Base-by-base conservation (phyloP, 768 basidiomycete genomes). In the Pluteus cervinus region DNA sequence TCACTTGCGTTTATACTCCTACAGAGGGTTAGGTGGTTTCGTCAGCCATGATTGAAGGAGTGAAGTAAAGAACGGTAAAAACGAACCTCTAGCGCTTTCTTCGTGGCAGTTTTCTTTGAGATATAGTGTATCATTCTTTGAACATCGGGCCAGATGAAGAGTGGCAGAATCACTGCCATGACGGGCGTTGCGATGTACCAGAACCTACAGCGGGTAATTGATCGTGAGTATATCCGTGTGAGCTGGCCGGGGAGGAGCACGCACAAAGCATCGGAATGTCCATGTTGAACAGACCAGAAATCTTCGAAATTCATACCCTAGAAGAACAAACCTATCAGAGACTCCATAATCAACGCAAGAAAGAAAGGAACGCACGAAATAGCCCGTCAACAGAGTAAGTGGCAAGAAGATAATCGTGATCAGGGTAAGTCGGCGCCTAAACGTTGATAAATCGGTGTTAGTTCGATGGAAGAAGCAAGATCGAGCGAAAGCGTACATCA, bases 361-460 rank as follows among this genome's bases (percentile, higher is more conserved):
- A 25, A 24, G 24, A n/a, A 14, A n/a, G 18, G 33, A 39, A 52
- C 52, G 35, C 46, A 66, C 56, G 48, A 84, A 83, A 56, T 81
- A 84, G 33, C 81, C 79, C 14, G 80, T 83, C 14, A 84, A 66
- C 7, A 83, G 61, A 3, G 81, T 82, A 39, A 86, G 58, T 2
- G 81, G 82, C 7, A 86, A 57, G 65, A 76, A 83, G 49, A 82
- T 75, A 49, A 85, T 79, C 1, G 80, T 85, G 3, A 73, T 76
- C 10, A 81, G 59, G 5, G 81, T 84, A 26, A 86, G 61, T 33
- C 73, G 72, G 28, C 76, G 76, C 76, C 76, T 79, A 46, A 25
- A 16, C 46, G 29, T 25, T 20, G 41, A 7, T n/a, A 8, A 15
- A 18, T 15, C 23, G 41, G 20, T 11, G 17, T 31, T 20, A 39